phyloP scores from a whole-genome alignment of 768 basidiomycete species.

The Auricularia sp. region DNA sequence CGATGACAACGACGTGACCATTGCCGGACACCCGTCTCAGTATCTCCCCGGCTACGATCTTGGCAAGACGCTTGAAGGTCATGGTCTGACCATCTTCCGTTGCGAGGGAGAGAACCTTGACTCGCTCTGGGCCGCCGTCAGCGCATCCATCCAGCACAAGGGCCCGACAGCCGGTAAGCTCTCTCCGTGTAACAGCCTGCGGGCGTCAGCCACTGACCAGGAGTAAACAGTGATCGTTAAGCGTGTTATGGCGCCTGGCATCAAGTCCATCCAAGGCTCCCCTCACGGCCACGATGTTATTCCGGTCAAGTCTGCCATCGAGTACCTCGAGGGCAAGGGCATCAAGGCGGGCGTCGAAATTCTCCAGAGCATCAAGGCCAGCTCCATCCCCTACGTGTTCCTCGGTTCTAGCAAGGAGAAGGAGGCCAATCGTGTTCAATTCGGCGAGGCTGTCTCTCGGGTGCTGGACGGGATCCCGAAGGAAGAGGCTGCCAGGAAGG shows the following conservation, averaged over 20 bases:
- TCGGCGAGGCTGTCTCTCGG: conserved; percentile 73
- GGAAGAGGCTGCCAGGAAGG: conserved; percentile 67
- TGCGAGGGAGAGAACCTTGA: conserved; percentile 76
- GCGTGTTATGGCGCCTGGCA: conserved; percentile 56
- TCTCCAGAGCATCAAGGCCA: conserved; percentile 55
- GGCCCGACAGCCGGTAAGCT: conserved; percentile 68
- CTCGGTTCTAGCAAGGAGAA: conserved; percentile 63
- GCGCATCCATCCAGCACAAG: conserved; percentile 42
- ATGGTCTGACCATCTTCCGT: conserved; percentile 67
- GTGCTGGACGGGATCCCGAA: conserved; percentile 68
- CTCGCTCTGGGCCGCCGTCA: conserved; percentile 59
- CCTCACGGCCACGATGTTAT: conserved; percentile 80
- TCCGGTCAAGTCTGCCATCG: conserved; percentile 68
- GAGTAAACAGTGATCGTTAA: conserved; percentile 45
- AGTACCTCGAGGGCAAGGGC: conserved; percentile 59
- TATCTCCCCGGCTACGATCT: conserved; percentile 75
- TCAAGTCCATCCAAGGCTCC: conserved; percentile 69
- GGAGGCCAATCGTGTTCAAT: conserved; percentile 73
- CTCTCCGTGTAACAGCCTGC: background rate
- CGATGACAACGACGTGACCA: conserved; percentile 88
- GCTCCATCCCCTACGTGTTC: conserved; percentile 46
- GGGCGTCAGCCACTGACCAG: conserved; percentile 16
- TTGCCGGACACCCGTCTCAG: conserved; percentile 82
- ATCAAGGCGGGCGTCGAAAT: conserved; percentile 42
- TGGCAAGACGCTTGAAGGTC: conserved; percentile 63